A percentile compares a stretch with the other conserved stretches of the same genome.
phyloP scores from a whole-genome alignment of 2,329 filamentous ascomycete species.

The Aspergillus alliaceus region DNA sequence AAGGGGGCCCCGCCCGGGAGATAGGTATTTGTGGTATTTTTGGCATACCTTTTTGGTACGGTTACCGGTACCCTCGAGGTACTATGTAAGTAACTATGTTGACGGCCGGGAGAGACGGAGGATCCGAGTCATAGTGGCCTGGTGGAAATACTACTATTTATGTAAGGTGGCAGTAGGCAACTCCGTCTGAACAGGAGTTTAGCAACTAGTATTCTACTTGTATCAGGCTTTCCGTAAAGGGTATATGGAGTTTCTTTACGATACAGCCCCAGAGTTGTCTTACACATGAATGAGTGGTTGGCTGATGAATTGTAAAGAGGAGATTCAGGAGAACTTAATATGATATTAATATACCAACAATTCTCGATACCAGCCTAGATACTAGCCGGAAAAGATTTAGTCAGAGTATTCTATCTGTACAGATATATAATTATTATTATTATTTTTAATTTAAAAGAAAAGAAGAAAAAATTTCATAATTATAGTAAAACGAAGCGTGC shows the following conservation, averaged over 20 bases:
- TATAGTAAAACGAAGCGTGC: background rate
- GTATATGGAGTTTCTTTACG: background rate
- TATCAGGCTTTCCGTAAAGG: background rate
- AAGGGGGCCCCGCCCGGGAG: conserved; percentile 1
- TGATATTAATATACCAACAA: background rate
- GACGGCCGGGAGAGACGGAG: background rate
- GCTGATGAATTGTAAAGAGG: conserved; percentile 3
- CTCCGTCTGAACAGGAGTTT: background rate
- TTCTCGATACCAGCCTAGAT: background rate
- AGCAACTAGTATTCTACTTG: background rate
- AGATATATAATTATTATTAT: background rate
- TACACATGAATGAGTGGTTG: conserved; percentile 4
- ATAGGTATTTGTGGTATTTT: background rate
- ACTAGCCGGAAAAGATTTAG: background rate
- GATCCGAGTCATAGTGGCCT: background rate
- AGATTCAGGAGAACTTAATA: conserved; percentile 5
- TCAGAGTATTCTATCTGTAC: background rate
- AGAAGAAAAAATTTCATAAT: background rate
- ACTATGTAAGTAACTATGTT: background rate
- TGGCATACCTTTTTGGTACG: background rate
- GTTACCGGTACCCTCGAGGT: background rate
- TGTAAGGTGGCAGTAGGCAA: background rate
- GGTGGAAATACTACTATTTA: background rate
- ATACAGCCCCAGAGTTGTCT: conserved; percentile 9
- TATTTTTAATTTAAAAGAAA: background rate